Conservation (phyloP, 257 asterid species). For the Rauvolfia tetraphylla region DNA sequence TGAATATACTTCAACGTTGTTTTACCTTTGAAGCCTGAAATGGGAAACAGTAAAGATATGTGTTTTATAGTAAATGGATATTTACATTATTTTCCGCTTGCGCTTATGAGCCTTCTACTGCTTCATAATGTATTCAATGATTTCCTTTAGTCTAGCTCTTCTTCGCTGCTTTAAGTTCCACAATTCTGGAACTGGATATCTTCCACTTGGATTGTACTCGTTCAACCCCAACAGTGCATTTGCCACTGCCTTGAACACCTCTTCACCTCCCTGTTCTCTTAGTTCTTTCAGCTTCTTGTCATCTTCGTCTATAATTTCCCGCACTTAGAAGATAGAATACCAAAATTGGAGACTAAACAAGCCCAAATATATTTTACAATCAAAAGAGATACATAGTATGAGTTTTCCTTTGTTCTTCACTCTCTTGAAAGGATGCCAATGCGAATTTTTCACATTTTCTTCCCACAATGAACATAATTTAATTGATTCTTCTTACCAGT, state of each 20-base stretch:
- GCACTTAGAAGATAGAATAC: neutral
- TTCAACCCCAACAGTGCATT: slow-evolving; percentile 20
- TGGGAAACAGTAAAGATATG: too few species aligned
- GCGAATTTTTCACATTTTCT: slow-evolving; percentile 9
- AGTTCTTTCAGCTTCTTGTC: slow-evolving; percentile 17
- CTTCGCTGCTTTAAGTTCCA: slow-evolving; percentile 18
- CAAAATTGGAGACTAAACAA: neutral
- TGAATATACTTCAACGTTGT: too few species aligned
- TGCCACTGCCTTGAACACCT: slow-evolving; percentile 13
- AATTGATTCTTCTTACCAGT: slow-evolving; percentile 2
- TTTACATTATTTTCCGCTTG: slow-evolving; percentile 8
- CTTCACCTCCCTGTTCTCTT: slow-evolving; percentile 7
- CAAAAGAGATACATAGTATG: neutral
- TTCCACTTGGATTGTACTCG: slow-evolving; percentile 27
- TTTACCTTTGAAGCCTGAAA: too few species aligned
- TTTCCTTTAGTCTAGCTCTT: slow-evolving; percentile 21
- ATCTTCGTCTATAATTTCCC: slow-evolving; percentile 16
- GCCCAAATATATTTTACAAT: neutral
- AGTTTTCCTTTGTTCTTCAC: slow-evolving; percentile 2
- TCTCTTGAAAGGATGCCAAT: slow-evolving; percentile 25
- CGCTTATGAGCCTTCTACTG: neutral
- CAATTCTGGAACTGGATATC: slow-evolving; percentile 21
- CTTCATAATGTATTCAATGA: slow-evolving; percentile 12
- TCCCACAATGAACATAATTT: slow-evolving; percentile 20
- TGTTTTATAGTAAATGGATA: too few species aligned